These are phyloP conservation scores for Escallonia rubra DNA, from an alignment of 129 eudicot genomes.

Conservation along the genomic window DNA sequence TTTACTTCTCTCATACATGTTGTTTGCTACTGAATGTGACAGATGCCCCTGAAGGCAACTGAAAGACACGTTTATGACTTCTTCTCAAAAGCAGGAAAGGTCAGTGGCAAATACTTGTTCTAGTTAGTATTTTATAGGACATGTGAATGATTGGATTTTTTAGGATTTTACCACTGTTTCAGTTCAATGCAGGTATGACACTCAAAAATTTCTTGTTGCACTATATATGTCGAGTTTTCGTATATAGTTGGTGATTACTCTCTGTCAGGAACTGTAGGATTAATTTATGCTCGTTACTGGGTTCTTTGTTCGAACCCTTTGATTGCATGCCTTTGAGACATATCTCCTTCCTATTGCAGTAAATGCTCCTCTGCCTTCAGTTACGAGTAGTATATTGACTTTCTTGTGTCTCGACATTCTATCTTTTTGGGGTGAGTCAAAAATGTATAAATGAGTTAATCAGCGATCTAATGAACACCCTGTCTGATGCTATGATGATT, in stretches of 20 bases:
- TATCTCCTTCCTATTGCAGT: constrained; percentile 48
- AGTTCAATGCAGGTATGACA: neutral
- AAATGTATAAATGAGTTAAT: constrained; percentile 22
- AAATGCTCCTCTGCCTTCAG: constrained; percentile 26
- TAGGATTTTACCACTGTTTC: neutral
- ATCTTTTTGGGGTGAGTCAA: constrained; percentile 38
- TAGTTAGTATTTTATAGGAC: neutral
- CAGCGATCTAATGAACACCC: constrained; percentile 17
- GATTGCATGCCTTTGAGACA: constrained; percentile 35
- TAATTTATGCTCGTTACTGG: constrained; percentile 16
- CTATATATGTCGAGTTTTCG: neutral
- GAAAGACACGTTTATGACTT: constrained; percentile 85
- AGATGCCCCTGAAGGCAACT: constrained; percentile 97
- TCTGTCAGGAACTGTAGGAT: neutral
- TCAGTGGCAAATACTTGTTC: constrained; percentile 19
- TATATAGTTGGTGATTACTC: neutral
- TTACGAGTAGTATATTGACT: constrained; percentile 29
- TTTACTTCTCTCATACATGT: neutral
- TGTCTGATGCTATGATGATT: constrained; percentile 19
- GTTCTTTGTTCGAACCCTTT: constrained; percentile 14
- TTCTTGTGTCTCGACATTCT: constrained; percentile 30
- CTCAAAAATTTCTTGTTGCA: neutral
- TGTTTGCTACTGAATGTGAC: constrained; percentile 12
- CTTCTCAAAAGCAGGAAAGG: constrained; percentile 94
- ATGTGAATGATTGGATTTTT: neutral